These are phyloP conservation scores for Cubamyces lactineus DNA, from an alignment of 768 basidiomycete species.

Conservation along the genomic window DNA sequence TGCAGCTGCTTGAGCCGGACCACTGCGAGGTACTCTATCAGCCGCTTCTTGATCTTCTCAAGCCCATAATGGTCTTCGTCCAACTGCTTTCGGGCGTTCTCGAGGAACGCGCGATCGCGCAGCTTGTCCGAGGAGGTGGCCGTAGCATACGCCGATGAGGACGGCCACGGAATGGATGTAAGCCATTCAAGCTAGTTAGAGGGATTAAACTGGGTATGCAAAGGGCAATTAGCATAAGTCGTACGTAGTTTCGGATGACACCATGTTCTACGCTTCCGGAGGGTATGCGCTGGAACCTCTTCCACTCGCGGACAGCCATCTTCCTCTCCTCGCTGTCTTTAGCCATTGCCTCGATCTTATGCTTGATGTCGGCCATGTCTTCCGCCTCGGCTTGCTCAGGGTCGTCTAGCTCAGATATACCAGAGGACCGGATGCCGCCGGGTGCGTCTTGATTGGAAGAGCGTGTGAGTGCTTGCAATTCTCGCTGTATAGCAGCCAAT, in stretches of 20 bases:
- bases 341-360: slow-evolving; percentile 74
- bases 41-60: slow-evolving; percentile 87
- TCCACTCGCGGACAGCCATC: slow-evolving; percentile 82
- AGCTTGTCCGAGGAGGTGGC: slow-evolving; percentile 40
- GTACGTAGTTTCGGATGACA: slow-evolving; percentile 80
- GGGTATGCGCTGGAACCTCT: slow-evolving; percentile 84
- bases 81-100: slow-evolving; percentile 74
- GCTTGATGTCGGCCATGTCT: slow-evolving; percentile 72
- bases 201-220: neutral
- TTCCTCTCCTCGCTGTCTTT: slow-evolving; percentile 79
- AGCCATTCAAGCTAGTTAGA: slow-evolving; percentile 81
- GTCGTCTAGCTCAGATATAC: slow-evolving; percentile 63
- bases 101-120: slow-evolving; percentile 61
- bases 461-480: slow-evolving; percentile 62
- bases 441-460: slow-evolving; percentile 13
- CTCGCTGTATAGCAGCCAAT: slow-evolving; percentile 76
- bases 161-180: slow-evolving; percentile 81
- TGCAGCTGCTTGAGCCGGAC: slow-evolving; percentile 57
- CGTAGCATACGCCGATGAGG: slow-evolving; percentile 24
- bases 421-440: slow-evolving; percentile 19
- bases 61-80: slow-evolving; percentile 92
- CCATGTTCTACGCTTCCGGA: slow-evolving; percentile 90
- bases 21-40: slow-evolving; percentile 92
- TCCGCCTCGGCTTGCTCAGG: slow-evolving; percentile 83
- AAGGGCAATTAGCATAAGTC: slow-evolving; percentile 31